Conservation (phyloP, 192 early-diverging fungal genomes). For the Umbelopsis sp. region DNA sequence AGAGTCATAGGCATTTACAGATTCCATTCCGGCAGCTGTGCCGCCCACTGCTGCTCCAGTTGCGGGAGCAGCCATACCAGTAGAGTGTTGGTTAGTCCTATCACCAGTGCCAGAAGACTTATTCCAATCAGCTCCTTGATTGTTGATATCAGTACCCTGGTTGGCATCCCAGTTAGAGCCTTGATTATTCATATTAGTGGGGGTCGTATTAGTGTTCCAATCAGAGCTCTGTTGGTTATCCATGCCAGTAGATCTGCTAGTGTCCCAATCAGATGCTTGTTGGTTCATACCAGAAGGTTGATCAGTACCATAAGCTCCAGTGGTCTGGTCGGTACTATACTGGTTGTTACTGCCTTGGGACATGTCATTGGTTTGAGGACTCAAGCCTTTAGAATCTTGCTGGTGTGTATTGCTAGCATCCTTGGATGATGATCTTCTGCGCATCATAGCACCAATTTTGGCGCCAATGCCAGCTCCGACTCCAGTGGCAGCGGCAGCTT, state of each 20-base stretch:
- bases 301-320: too few relatives aligned
- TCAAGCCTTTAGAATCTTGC: background rate
- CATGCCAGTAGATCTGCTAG: background rate
- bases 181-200: background rate
- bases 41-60: too few relatives aligned
- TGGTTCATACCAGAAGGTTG: background rate
- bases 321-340: background rate
- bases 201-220: too few relatives aligned
- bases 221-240: background rate
- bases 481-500: background rate
- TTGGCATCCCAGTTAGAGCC: background rate
- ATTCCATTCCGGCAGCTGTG: too few relatives aligned
- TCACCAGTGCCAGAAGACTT: too few relatives aligned
- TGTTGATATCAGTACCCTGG: background rate
- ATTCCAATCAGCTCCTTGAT: background rate
- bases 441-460: background rate
- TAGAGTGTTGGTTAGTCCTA: too few relatives aligned
- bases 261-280: background rate
- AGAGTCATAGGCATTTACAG: background rate
- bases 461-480: constrained; percentile 1
- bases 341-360: background rate
- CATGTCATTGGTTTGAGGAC: background rate
- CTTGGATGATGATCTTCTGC: background rate
- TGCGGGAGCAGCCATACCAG: too few relatives aligned
- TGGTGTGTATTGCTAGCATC: background rate